Evolutionary conservation across 108 stramenopile genomes (phyloP).

Genomic region (Fistulifera solaris): DNA sequence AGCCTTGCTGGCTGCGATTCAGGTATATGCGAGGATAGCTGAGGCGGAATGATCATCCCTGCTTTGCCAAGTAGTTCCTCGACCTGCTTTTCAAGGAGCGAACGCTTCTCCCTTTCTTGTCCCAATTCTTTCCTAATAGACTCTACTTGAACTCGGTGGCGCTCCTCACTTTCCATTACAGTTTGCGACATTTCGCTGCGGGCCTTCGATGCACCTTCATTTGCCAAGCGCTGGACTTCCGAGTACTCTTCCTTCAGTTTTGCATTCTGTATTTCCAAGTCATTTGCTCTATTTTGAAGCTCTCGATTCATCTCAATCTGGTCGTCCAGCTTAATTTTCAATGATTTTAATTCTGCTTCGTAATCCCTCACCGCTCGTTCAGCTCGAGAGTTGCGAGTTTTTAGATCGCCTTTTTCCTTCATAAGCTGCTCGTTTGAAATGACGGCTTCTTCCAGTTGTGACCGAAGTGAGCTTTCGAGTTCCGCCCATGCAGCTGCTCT

Average conservation of each 20-base stretch:
- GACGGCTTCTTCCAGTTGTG: conserved; percentile 59
- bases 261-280: conserved; percentile 30
- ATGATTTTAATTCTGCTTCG: conserved; percentile 31
- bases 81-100: conserved; percentile 50
- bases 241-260: conserved; percentile 40
- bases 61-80: conserved; percentile 50
- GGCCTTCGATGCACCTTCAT: conserved; percentile 54
- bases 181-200: conserved; percentile 71
- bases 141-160: conserved; percentile 56
- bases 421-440: conserved; percentile 49
- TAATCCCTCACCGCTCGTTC: conserved; percentile 41
- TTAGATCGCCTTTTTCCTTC: conserved; percentile 59
- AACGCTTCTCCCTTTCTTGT: conserved; percentile 45
- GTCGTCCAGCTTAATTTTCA: conserved; percentile 33
- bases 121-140: conserved; percentile 43
- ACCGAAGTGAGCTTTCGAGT: conserved; percentile 60
- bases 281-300: conserved; percentile 26
- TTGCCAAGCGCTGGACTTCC: conserved; percentile 49
- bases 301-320: conserved; percentile 27
- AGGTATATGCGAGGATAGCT: background rate
- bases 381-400: conserved; percentile 32
- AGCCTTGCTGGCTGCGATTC: conserved; percentile 47
- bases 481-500: conserved; percentile 62
- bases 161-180: conserved; percentile 66
- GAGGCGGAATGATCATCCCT: conserved; percentile 16